Base-by-base conservation (phyloP, 139 green algal species). In the Coelastrella sp. region DNA sequence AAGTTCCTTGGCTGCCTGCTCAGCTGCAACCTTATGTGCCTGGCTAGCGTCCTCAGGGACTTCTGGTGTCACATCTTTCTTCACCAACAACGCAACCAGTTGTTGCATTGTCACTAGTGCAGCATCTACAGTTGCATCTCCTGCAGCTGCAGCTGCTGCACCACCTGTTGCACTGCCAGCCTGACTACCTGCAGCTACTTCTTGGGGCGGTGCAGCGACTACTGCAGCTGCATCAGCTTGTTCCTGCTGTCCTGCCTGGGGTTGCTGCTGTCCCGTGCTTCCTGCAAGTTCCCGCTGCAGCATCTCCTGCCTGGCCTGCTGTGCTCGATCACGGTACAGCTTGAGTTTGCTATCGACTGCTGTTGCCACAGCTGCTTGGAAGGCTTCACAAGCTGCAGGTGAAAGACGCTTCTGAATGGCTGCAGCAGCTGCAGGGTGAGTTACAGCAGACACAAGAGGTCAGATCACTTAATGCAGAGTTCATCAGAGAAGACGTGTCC, bases 51-150 rank as follows among this genome's bases (percentile, higher is more conserved):
- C 71, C 14, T 8, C 22, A 58, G 22, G 74, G 16, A 2, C 23
- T 80, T 87, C 82, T 66, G 82, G 82, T 16, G 56, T 19, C 8
- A n/a, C 68, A 73, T 90, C 85, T 3, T 20, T 57, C 73, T 90
- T 32, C 3, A 59, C 85, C 57, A 90, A 60, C 85, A 74, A 22
- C 4, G 73, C 73, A 58, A 90, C 85, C 73, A 90, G 59, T 68
- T 90, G 85, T 57, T 84, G 73, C 85, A 84, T 83, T 19, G 73
- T 90, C 58, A 90, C 58, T 47, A 84, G 6, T 3, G 85, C 85
- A 75, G 73, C 85, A 81, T 81, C 84, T 58, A 47, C 73, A 17
- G 83, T 14, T 8, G 0, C 65, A 56, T 14, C 3, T 22, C 22
- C 64, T 20, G 32, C 82, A 77, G 64, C 47, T 20, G 64, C 4